phyloP scores from a whole-genome alignment of 768 basidiomycete genomes.

The Suillus alpinus region DNA sequence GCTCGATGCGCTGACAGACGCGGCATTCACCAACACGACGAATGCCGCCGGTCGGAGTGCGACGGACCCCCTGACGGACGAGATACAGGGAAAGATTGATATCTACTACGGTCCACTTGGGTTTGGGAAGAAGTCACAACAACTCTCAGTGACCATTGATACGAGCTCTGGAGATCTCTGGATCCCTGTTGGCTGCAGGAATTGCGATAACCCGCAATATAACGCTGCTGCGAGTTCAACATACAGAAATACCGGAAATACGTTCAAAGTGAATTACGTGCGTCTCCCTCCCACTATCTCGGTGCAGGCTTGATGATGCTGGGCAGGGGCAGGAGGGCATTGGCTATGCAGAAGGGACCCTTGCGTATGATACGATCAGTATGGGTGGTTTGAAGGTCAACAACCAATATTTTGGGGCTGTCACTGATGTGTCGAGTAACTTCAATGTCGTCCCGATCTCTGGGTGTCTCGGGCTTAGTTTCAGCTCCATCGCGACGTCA shows the following conservation, averaged over 20 bases:
- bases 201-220: constrained; percentile 41
- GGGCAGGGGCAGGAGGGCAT: constrained; percentile 38
- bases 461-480: constrained; percentile 63
- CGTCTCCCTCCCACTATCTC: constrained; percentile 10
- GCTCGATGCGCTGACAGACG: neutral
- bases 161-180: constrained; percentile 72
- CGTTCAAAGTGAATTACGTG: constrained; percentile 47
- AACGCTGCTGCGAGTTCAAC: constrained; percentile 39
- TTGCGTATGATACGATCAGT: constrained; percentile 50
- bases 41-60: neutral
- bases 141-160: constrained; percentile 58
- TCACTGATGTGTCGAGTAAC: constrained; percentile 43
- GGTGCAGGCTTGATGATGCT: neutral
- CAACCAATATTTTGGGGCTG: constrained; percentile 57
- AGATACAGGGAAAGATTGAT: constrained; percentile 38
- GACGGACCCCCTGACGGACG: constrained; percentile 32
- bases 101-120: constrained; percentile 43
- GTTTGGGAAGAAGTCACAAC: constrained; percentile 56
- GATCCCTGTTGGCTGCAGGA: constrained; percentile 40
- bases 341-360: constrained; percentile 48
- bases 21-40: neutral
- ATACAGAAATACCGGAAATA: constrained; percentile 29
- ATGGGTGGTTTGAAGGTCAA: constrained; percentile 43
- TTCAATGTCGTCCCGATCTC: constrained; percentile 50
- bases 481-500: constrained; percentile 49